phyloP scores from a whole-genome alignment of 1,284 basidiomycete genomes.

The Apiotrichum gamsii region DNA sequence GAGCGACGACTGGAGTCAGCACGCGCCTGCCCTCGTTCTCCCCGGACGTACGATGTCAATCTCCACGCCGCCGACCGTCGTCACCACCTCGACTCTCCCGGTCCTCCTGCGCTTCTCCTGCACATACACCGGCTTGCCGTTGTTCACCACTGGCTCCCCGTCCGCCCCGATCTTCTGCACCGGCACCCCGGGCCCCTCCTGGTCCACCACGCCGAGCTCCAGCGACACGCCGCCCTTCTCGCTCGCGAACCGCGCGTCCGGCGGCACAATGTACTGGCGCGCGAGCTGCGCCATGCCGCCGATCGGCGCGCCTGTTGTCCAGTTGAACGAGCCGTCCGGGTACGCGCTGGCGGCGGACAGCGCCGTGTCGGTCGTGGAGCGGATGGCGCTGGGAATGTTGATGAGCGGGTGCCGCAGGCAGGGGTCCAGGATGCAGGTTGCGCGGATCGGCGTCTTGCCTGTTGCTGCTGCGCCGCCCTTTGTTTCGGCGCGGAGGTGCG shows the following conservation, averaged over 20 bases:
- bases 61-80: conserved; percentile 31
- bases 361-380: conserved; percentile 30
- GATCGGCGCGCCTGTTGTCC: conserved; percentile 36
- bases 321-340: conserved; percentile 18
- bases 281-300: conserved; percentile 34
- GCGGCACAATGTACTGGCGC: conserved; percentile 28
- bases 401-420: conserved; percentile 23
- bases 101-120: too few species aligned
- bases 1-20: too few species aligned
- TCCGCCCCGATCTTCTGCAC: too few species aligned
- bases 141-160: too few species aligned
- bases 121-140: too few species aligned
- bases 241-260: conserved; percentile 32
- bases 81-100: conserved; percentile 33
- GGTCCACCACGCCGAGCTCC: too few species aligned
- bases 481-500: background rate
- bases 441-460: conserved; percentile 30
- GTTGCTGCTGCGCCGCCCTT: background rate
- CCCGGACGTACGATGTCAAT: conserved; percentile 38
- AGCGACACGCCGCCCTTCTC: conserved; percentile 35
- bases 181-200: too few species aligned
- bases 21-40: too few species aligned
- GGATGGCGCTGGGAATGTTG: conserved; percentile 26
- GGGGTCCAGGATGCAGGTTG: conserved; percentile 37
- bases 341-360: conserved; percentile 19